Evolutionary conservation across 2,329 filamentous ascomycete genomes (phyloP).

Genomic region (Colletotrichum lini): DNA sequence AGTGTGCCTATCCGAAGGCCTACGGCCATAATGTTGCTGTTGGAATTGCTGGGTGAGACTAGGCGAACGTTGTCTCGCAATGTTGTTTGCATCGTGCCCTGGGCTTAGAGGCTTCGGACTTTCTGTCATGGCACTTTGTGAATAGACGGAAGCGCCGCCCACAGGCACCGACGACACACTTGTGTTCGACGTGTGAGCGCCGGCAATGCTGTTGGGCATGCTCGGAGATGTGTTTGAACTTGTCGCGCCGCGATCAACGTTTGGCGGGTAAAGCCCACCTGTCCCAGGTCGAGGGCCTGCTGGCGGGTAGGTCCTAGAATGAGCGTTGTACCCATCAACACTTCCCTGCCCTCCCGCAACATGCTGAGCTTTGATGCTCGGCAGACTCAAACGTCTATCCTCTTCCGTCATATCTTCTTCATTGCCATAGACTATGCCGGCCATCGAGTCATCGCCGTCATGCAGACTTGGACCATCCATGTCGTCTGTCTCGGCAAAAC

Average conservation of each 20-base stretch:
- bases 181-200: constrained; percentile 63
- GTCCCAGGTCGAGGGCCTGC: constrained; percentile 67
- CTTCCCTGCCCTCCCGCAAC: constrained; percentile 64
- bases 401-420: constrained; percentile 74
- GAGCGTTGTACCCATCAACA: constrained; percentile 69
- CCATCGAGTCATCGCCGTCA: constrained; percentile 69
- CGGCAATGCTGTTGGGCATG: constrained; percentile 57
- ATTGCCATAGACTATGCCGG: constrained; percentile 58
- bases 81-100: constrained; percentile 67
- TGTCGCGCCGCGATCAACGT: constrained; percentile 68
- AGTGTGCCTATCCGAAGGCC: constrained; percentile 68
- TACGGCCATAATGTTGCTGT: constrained; percentile 74
- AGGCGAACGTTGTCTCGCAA: constrained; percentile 74
- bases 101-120: constrained; percentile 88
- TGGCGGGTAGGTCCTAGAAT: constrained; percentile 86
- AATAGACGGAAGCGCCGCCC: constrained; percentile 73
- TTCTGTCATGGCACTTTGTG: constrained; percentile 83
- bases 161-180: constrained; percentile 65
- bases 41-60: constrained; percentile 76
- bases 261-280: constrained; percentile 74
- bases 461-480: constrained; percentile 67
- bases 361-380: constrained; percentile 81
- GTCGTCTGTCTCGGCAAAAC: constrained; percentile 85
- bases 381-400: constrained; percentile 77
- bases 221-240: constrained; percentile 70